These are phyloP conservation scores for Penicillium canescens DNA, from an alignment of 495 filamentous ascomycete species.

Conservation along the genomic window DNA sequence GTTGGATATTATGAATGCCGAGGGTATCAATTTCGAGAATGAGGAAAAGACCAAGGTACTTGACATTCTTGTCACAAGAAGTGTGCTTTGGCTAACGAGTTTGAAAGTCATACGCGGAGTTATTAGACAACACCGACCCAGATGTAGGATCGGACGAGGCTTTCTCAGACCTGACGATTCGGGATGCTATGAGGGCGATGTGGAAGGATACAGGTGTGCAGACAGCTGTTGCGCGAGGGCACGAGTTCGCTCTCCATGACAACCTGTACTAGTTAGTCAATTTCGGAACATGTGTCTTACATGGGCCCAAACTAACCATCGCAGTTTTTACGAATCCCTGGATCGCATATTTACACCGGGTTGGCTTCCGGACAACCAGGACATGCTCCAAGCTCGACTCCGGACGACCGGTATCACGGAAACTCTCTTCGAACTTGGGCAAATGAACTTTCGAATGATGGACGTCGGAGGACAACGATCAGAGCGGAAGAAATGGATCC, in stretches of 20 bases:
- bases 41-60: constrained; percentile 69
- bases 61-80: not conserved
- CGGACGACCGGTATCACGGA: constrained; percentile 97
- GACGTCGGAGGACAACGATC: constrained; percentile 97
- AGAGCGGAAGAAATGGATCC: constrained; percentile 99
- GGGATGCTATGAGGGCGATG: constrained; percentile 73
- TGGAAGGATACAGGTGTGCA: constrained; percentile 86
- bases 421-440: constrained; percentile 90
- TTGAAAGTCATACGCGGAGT: constrained; percentile 29
- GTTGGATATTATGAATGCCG: constrained; percentile 89
- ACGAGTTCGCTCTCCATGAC: constrained; percentile 96
- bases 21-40: constrained; percentile 73
- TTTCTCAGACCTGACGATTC: constrained; percentile 66
- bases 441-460: constrained; percentile 98
- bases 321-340: constrained; percentile 86
- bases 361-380: constrained; percentile 95
- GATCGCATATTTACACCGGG: constrained; percentile 84
- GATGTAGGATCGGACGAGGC: constrained; percentile 78
- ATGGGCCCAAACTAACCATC: constrained; percentile 4
- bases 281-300: not conserved
- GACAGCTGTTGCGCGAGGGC: constrained; percentile 81
- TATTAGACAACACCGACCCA: constrained; percentile 51
- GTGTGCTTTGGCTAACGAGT: constrained; percentile 9
- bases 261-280: constrained; percentile 84
- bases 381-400: constrained; percentile 88